Base-by-base conservation (phyloP, 2,329 filamentous ascomycete genomes). In the Sarocladium brachiariae region DNA sequence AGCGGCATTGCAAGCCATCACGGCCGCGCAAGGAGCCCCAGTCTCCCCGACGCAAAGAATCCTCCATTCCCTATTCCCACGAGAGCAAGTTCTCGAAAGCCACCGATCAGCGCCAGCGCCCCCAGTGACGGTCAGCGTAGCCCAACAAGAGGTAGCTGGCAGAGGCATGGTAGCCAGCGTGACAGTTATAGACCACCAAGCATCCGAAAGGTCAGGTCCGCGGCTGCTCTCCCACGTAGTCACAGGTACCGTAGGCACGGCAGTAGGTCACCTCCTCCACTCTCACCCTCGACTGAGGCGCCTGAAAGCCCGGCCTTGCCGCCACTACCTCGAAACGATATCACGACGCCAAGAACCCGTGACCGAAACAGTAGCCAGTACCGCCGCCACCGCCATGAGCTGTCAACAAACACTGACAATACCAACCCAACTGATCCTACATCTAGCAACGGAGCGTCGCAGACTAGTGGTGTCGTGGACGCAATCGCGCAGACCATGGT, bases 401-500 rank as follows among this genome's bases (percentile, higher is more conserved):
- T 77, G 14, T 87, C 84, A 2, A 80, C 75, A 9, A 81, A 73
- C 54, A 84, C 81, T 2, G 70, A 70, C 2, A 75, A 76, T 54
- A 83, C 80, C 2, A 59, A 59, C 34, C 63, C 63, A 50, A 70
- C 66, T 2, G 66, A 68, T 30, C 58, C 51, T 63, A 69, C 54
- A 61, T 69, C 55, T 78, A 72, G 76, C 50, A 35, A 30, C n/a
- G 48, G 51, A 7, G 71, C 74, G 10, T 76, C 80, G 25, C 84
- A 89, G 57, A 80, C 84, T 38, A 86, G 86, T 0, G 86, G 83
- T 39, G 89, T 97, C 13, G 92, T 99, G 5, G 93, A 97, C 70
- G 90, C 93, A 3, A 97, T 99, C 66, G 91, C 93, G 1, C 91
- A 95, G 63, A 95, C 92, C 0, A 99, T 99, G 93, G 89, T 99